Conservation (phyloP, 352 stramenopile species). For the Phytopythium sindhum region DNA sequence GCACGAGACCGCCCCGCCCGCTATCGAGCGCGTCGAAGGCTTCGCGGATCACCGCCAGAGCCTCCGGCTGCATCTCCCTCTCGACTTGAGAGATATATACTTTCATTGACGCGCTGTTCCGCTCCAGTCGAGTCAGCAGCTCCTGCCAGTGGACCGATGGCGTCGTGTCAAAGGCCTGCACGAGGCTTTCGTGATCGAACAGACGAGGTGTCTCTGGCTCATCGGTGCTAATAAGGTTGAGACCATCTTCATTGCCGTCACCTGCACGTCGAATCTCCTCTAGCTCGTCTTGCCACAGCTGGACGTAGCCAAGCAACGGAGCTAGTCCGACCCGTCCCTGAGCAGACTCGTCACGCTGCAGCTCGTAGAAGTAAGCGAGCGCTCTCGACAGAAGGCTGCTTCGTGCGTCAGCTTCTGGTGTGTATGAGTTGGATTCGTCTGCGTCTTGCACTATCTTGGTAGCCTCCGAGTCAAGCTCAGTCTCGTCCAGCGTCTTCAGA, state of each 20-base stretch:
- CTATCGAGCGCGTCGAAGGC: slow-evolving; percentile 42
- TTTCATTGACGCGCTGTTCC: slow-evolving; percentile 26
- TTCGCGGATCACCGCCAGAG: slow-evolving; percentile 16
- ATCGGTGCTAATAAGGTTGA: background rate
- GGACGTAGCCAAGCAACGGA: slow-evolving; percentile 8
- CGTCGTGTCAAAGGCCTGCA: slow-evolving; percentile 24
- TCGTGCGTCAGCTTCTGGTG: background rate
- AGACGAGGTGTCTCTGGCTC: slow-evolving; percentile 9
- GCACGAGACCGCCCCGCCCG: slow-evolving; percentile 37
- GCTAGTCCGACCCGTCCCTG: slow-evolving; percentile 17
- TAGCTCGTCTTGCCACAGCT: slow-evolving; percentile 9
- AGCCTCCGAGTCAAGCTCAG: background rate
- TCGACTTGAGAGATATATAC: slow-evolving; percentile 32
- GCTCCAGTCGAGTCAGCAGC: slow-evolving; percentile 46
- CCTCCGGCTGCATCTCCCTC: slow-evolving; percentile 16
- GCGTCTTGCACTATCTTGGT: background rate
- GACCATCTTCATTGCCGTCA: background rate
- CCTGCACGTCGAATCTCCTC: background rate
- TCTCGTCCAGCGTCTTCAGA: slow-evolving; percentile 27
- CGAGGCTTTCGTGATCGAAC: slow-evolving; percentile 10
- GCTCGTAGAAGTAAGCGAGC: slow-evolving; percentile 26
- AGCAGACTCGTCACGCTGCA: slow-evolving; percentile 17
- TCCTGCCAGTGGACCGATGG: slow-evolving; percentile 59
- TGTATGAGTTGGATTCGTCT: background rate
- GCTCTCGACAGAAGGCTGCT: slow-evolving; percentile 14